These are phyloP conservation scores for Exophiala spinifera DNA, from an alignment of 2,329 filamentous ascomycete genomes.

Conservation along the genomic window DNA sequence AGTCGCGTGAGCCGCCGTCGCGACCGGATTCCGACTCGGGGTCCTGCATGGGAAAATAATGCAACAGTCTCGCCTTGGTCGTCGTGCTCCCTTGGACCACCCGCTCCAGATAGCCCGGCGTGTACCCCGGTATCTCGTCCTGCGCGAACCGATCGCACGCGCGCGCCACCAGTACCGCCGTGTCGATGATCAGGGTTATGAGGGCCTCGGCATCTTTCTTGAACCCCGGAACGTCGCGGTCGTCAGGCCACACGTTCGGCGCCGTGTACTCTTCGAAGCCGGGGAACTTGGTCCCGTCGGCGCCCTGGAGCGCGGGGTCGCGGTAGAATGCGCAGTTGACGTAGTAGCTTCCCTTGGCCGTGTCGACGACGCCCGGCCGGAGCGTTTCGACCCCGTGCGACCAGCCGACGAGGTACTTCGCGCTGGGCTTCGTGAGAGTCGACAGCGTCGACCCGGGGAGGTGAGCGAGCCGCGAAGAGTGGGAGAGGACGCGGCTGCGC, in stretches of 20 bases:
- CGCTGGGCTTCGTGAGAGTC: conserved; percentile 41
- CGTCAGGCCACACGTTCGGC: conserved; percentile 79
- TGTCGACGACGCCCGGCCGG: conserved; percentile 60
- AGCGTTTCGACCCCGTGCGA: conserved; percentile 63
- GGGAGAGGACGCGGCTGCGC: conserved; percentile 72
- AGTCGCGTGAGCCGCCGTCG: too few species aligned
- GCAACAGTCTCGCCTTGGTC: conserved; percentile 85
- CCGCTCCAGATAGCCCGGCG: conserved; percentile 73
- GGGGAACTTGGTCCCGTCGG: conserved; percentile 26
- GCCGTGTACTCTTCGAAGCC: conserved; percentile 84
- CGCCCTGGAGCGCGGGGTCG: conserved; percentile 36
- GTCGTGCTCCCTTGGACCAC: conserved; percentile 82
- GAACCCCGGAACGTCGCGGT: conserved; percentile 69
- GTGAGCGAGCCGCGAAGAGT: conserved; percentile 84
- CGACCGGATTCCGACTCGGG: too few species aligned
- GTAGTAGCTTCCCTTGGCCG: conserved; percentile 63
- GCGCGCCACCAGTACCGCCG: conserved; percentile 80
- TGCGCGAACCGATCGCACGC: conserved; percentile 85
- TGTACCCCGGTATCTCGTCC: conserved; percentile 73
- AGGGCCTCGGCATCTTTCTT: conserved; percentile 68
- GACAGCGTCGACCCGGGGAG: conserved; percentile 67
- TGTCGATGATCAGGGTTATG: conserved; percentile 82
- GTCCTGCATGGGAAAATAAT: conserved; percentile 89
- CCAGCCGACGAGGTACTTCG: conserved; percentile 63
- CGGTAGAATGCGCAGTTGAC: conserved; percentile 59